Conservation (phyloP, 1,284 basidiomycete genomes). For the Takashimella tepidaria region DNA sequence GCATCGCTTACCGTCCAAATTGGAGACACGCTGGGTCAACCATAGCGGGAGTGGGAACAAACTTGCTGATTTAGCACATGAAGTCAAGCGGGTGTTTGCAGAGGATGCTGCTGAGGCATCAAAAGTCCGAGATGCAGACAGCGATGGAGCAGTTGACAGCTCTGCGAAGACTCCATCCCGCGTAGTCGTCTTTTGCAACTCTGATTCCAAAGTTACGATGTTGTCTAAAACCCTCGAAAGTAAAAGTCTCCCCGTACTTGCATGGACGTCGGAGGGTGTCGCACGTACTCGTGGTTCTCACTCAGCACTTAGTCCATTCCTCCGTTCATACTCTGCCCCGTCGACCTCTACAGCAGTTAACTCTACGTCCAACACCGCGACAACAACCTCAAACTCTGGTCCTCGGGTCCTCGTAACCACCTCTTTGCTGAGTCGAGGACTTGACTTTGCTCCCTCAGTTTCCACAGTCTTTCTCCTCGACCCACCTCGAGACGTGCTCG, state of each 20-base stretch:
- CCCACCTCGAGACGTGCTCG: constrained; percentile 76
- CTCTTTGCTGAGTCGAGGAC: constrained; percentile 80
- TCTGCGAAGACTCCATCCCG: constrained; percentile 45
- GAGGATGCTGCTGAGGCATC: constrained; percentile 54
- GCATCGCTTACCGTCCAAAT: constrained; percentile 65
- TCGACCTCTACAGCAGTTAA: background rate
- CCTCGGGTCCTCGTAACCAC: constrained; percentile 74
- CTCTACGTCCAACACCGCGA: background rate
- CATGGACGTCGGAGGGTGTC: constrained; percentile 57
- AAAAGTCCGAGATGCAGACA: background rate
- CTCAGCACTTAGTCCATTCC: constrained; percentile 62
- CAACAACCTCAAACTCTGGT: background rate
- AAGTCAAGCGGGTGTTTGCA: constrained; percentile 66
- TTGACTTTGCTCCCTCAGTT: constrained; percentile 74
- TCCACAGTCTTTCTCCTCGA: constrained; percentile 77
- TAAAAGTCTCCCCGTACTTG: constrained; percentile 61
- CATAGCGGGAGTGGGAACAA: constrained; percentile 70
- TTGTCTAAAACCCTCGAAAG: constrained; percentile 56
- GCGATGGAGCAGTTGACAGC: background rate
- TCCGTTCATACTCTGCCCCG: constrained; percentile 45
- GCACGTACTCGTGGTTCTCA: constrained; percentile 62
- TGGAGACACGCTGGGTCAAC: constrained; percentile 65
- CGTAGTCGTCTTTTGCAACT: constrained; percentile 76
- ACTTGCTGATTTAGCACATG: constrained; percentile 67
- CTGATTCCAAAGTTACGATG: constrained; percentile 59